Evolutionary conservation across 1,284 basidiomycete species (phyloP), one percentile per base, ranked within the genome.

Genomic region (Salmacisia buchloeana): DNA sequence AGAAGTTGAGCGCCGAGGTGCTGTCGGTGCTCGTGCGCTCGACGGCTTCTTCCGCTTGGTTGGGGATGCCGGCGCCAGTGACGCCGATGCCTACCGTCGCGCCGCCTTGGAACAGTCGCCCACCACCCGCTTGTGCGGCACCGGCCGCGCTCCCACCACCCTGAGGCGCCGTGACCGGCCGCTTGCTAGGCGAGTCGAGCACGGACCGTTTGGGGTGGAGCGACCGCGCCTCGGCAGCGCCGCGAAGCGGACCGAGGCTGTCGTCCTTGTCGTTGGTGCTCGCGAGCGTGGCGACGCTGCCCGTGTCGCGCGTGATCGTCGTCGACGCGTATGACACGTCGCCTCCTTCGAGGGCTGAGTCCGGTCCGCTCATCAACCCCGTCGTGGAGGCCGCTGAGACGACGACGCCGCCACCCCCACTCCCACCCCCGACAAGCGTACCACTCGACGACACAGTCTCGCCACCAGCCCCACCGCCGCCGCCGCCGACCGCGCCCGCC

Each of bases 281-380:
- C 3, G 18, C 29, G 49, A 54, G 21, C 9, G 29, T 33, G 25
- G 27, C 31, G n/a, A n/a, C n/a, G n/a, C n/a, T n/a, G 29, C 49
- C 34, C 13, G 49, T 54, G 49, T 54, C 29, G 49, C 49, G 49
- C 6, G 49, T 54, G 49, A 54, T 54, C 5, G 49, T 54, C 1
- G 49, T 54, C 29, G 49, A 54, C 27, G 49, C 49, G 13, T 33
- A 12, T 6, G 49, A 54, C 6, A 31, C 27, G 15, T 54, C 49
- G 12, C n/a, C n/a, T n/a, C n/a, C n/a, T n/a, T n/a, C n/a, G n/a
- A n/a, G n/a, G n/a, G n/a, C n/a, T n/a, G n/a, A n/a, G n/a, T n/a
- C n/a, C n/a, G n/a, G n/a, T n/a, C n/a, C n/a, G n/a, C n/a, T n/a
- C n/a, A n/a, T n/a, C n/a, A n/a, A n/a, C n/a, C n/a, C n/a, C n/a